phyloP scores from a whole-genome alignment of 2,329 filamentous ascomycete genomes.

The Fusarium illudens region DNA sequence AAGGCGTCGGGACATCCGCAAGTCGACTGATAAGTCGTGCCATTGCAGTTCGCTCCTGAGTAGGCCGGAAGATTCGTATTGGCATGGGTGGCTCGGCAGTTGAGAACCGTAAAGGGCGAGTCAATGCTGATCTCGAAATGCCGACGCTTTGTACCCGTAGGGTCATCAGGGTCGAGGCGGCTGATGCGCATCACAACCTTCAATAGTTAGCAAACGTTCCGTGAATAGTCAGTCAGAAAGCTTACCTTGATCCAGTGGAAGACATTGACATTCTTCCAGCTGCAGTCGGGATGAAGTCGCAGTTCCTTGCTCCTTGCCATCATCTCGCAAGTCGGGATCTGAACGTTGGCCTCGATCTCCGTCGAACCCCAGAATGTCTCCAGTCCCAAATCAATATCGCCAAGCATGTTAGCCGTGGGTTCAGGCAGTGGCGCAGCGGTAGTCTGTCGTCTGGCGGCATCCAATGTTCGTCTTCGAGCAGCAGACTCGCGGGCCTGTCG shows the following conservation, averaged over 20 bases:
- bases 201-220: conserved; percentile 13
- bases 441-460: conserved; percentile 55
- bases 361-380: conserved; percentile 85
- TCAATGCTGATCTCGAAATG: conserved; percentile 98
- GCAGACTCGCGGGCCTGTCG: conserved; percentile 59
- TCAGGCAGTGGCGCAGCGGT: conserved; percentile 56
- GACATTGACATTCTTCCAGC: conserved; percentile 92
- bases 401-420: conserved; percentile 75
- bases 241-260: conserved; percentile 95
- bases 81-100: conserved; percentile 90
- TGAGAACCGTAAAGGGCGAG: conserved; percentile 91
- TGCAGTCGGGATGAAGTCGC: conserved; percentile 86
- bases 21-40: conserved; percentile 55
- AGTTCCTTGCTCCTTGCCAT: conserved; percentile 76
- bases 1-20: conserved; percentile 65
- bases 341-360: conserved; percentile 93
- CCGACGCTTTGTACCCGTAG: conserved; percentile 74
- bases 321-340: conserved; percentile 86
- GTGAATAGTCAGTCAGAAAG: background rate
- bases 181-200: conserved; percentile 94
- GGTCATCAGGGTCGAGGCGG: conserved; percentile 80
- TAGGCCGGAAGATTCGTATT: conserved; percentile 90
- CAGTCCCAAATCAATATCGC: conserved; percentile 74
- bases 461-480: conserved; percentile 60
- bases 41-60: conserved; percentile 59